phyloP scores from a whole-genome alignment of 2,329 filamentous ascomycete genomes.

The Pyrenochaeta sp. region DNA sequence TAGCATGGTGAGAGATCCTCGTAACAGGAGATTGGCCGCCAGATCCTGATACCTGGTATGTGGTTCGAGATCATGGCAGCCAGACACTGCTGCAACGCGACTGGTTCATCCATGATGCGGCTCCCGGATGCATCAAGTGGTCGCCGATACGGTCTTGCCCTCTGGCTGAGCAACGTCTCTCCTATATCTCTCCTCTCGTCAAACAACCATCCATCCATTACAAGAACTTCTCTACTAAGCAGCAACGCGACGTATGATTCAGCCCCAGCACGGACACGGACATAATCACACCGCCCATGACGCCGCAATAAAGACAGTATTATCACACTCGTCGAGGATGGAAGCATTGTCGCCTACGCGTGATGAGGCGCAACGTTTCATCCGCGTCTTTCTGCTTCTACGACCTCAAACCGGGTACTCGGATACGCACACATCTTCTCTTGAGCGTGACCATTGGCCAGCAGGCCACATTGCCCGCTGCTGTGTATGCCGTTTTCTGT shows the following conservation, averaged over 20 bases:
- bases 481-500: constrained; percentile 51
- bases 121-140: constrained; percentile 14
- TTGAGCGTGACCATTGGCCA: constrained; percentile 25
- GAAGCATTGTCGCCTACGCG: constrained; percentile 9
- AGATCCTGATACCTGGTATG: constrained; percentile 19
- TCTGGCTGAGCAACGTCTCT: constrained; percentile 12
- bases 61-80: constrained; percentile 28
- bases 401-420: constrained; percentile 36
- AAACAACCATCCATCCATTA: constrained; percentile 10
- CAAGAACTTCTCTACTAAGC: neutral
- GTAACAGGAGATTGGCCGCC: constrained; percentile 11
- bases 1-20: constrained; percentile 16
- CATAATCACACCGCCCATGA: constrained; percentile 5
- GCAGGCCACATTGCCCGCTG: constrained; percentile 22
- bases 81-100: constrained; percentile 32
- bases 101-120: constrained; percentile 19
- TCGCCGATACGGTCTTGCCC: constrained; percentile 23
- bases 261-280: neutral
- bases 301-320: constrained; percentile 1
- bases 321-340: neutral
- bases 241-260: constrained; percentile 2
- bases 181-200: constrained; percentile 1
- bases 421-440: constrained; percentile 21
- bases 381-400: constrained; percentile 12
- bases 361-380: constrained; percentile 24